phyloP scores from a whole-genome alignment of 352 stramenopile species.

The Phytophthora vignae region DNA sequence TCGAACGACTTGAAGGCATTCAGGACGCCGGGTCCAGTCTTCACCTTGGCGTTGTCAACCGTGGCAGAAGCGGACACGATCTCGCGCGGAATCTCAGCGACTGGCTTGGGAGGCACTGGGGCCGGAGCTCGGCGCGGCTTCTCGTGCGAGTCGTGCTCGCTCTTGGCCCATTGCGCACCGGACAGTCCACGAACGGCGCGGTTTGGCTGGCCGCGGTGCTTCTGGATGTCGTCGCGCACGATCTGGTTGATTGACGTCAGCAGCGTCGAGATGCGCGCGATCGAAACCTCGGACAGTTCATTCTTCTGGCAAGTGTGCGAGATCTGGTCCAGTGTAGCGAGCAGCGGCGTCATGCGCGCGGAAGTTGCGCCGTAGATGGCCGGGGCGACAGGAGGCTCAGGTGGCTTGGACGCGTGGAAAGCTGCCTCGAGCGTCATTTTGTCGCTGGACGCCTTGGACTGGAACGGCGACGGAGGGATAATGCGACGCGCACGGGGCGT shows the following conservation, averaged over 20 bases:
- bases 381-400: constrained; percentile 14
- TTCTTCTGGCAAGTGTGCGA: constrained; percentile 59
- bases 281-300: constrained; percentile 69
- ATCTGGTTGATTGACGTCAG: constrained; percentile 75
- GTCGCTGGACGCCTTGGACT: constrained; percentile 32
- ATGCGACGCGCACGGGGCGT: constrained; percentile 27
- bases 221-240: constrained; percentile 67
- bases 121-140: constrained; percentile 19
- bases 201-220: constrained; percentile 46
- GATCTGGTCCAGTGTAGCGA: constrained; percentile 60
- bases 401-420: constrained; percentile 33
- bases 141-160: constrained; percentile 29
- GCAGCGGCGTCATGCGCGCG: constrained; percentile 51
- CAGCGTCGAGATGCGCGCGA: constrained; percentile 73
- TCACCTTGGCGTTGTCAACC: constrained; percentile 49
- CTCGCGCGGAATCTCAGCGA: constrained; percentile 30
- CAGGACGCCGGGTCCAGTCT: constrained; percentile 48
- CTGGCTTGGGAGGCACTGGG: constrained; percentile 18
- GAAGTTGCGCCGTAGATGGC: constrained; percentile 27
- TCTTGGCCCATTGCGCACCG: constrained; percentile 38
- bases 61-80: constrained; percentile 29
- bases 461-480: constrained; percentile 31
- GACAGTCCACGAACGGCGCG: constrained; percentile 57
- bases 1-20: constrained; percentile 76
- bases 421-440: constrained; percentile 35